Conservation (phyloP, 805 yeast species). For the Metschnikowia santaceciliae region DNA sequence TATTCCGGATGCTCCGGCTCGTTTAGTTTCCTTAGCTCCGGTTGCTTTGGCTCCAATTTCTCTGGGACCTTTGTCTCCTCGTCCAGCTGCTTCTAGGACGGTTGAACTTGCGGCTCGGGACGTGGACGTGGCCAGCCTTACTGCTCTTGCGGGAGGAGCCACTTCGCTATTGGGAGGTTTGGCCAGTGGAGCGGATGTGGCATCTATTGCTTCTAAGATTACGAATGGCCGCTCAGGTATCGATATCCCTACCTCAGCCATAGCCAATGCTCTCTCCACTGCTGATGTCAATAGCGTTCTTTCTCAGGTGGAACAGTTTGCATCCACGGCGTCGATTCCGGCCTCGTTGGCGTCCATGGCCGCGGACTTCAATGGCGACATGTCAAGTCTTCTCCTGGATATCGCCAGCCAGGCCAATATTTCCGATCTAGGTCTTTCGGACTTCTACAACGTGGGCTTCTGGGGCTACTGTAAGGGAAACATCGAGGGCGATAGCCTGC, state of each 20-base stretch:
- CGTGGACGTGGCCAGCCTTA: slow-evolving; percentile 3
- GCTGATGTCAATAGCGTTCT: slow-evolving; percentile 8
- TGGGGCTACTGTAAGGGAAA: slow-evolving; percentile 45
- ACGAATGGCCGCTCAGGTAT: slow-evolving; percentile 4
- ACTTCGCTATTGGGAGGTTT: slow-evolving; percentile 1
- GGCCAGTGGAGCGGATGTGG: slow-evolving; percentile 5
- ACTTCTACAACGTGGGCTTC: slow-evolving; percentile 35
- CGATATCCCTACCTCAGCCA: slow-evolving; percentile 8
- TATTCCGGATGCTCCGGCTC: neutral
- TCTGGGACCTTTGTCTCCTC: no score
- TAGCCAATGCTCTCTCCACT: slow-evolving; percentile 5
- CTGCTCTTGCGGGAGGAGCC: slow-evolving; percentile 4
- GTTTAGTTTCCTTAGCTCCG: no score
- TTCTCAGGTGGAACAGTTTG: slow-evolving; percentile 11
- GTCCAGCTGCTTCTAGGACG: slow-evolving; percentile 6
- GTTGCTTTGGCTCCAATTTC: no score
- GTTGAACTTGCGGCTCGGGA: neutral
- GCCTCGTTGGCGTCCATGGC: slow-evolving; percentile 15
- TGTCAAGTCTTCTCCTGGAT: slow-evolving; percentile 19
- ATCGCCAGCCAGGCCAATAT: slow-evolving; percentile 21
- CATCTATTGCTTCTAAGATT: slow-evolving; percentile 7
- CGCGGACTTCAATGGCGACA: slow-evolving; percentile 9
- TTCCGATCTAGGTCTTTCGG: slow-evolving; percentile 37
- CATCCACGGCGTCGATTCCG: slow-evolving; percentile 14
- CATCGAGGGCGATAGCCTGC: slow-evolving; percentile 5